phyloP scores from a whole-genome alignment of 495 filamentous ascomycete genomes.

The Neurospora sp. region DNA sequence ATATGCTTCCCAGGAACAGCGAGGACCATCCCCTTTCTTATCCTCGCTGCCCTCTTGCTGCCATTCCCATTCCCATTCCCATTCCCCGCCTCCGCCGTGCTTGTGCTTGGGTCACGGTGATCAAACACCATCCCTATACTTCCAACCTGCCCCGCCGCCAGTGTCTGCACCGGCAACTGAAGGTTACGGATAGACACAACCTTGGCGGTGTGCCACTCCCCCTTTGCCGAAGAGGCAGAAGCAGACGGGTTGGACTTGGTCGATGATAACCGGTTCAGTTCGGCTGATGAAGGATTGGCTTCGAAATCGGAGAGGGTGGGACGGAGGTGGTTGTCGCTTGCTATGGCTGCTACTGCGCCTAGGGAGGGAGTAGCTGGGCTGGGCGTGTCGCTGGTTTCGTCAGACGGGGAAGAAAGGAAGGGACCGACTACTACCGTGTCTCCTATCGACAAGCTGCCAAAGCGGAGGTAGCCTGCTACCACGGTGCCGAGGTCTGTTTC shows the following conservation, averaged over 20 bases:
- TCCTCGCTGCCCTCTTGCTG: conserved; percentile 19
- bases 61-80: conserved; percentile 10
- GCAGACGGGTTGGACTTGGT: conserved; percentile 23
- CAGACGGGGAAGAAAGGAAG: conserved; percentile 38
- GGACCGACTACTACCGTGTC: conserved; percentile 75
- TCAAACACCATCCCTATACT: conserved; percentile 71
- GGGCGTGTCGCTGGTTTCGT: conserved; percentile 24
- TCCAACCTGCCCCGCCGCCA: conserved; percentile 77
- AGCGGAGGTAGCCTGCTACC: conserved; percentile 71
- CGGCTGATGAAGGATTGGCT: conserved; percentile 29
- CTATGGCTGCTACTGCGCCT: not conserved
- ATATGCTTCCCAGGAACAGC: conserved; percentile 45
- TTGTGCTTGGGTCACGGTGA: conserved; percentile 1
- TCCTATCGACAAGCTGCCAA: conserved; percentile 68
- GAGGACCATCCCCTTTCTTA: conserved; percentile 81
- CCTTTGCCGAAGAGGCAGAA: conserved; percentile 36
- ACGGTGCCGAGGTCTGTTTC: conserved; percentile 44
- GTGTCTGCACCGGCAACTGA: conserved; percentile 66
- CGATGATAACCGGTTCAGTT: conserved; percentile 26
- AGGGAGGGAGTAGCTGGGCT: conserved; percentile 16
- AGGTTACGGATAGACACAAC: conserved; percentile 83
- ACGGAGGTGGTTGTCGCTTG: conserved; percentile 19
- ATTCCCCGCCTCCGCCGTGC: conserved; percentile 5
- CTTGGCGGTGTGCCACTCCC: conserved; percentile 65
- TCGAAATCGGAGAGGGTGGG: conserved; percentile 25